phyloP scores from a whole-genome alignment of 331 rosid species.

The Stylosanthes scabra region DNA sequence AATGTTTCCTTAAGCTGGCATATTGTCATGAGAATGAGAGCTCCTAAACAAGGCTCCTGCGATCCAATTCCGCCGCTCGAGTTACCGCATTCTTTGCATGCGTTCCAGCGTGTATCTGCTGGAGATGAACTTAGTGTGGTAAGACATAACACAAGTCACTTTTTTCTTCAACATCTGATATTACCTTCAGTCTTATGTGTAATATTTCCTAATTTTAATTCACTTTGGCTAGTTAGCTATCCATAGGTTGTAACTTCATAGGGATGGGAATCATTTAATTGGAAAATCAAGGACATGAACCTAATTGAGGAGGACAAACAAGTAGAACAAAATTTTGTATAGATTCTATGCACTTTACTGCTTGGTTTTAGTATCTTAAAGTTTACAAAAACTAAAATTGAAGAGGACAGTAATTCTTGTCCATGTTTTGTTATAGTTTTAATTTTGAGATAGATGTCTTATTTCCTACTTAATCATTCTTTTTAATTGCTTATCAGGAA shows the following conservation, averaged over 20 bases:
- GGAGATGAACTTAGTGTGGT: slow-evolving; percentile 74
- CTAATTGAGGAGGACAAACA: slow-evolving; percentile 2
- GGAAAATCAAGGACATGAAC: neutral
- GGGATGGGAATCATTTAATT: slow-evolving; percentile 17
- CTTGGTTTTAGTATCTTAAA: slow-evolving; percentile 25
- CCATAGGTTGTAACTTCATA: neutral
- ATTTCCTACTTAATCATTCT: slow-evolving; percentile 29
- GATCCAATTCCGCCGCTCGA: slow-evolving; percentile 96
- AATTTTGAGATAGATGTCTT: slow-evolving; percentile 11
- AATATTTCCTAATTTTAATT: slow-evolving; percentile 20
- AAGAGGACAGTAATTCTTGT: slow-evolving; percentile 2
- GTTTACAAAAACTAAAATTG: slow-evolving; percentile 17
- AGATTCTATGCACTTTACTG: neutral
- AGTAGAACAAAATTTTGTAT: slow-evolving; percentile 26
- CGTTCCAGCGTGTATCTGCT: slow-evolving; percentile 80
- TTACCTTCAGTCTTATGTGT: no score
- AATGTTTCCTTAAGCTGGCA: slow-evolving; percentile 73
- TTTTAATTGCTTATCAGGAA: slow-evolving; percentile 61
- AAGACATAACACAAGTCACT: slow-evolving; percentile 22
- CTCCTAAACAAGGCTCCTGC: slow-evolving; percentile 77
- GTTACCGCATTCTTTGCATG: slow-evolving; percentile 92
- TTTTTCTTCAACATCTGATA: neutral
- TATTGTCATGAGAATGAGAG: slow-evolving; percentile 90
- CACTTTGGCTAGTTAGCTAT: slow-evolving; percentile 3
- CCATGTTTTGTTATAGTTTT: slow-evolving; percentile 14